Percentiles rank a stretch among this genome's conserved stretches.
Conservation (phyloP, 805 yeast species). For the Grigorovia transvaalensis region DNA sequence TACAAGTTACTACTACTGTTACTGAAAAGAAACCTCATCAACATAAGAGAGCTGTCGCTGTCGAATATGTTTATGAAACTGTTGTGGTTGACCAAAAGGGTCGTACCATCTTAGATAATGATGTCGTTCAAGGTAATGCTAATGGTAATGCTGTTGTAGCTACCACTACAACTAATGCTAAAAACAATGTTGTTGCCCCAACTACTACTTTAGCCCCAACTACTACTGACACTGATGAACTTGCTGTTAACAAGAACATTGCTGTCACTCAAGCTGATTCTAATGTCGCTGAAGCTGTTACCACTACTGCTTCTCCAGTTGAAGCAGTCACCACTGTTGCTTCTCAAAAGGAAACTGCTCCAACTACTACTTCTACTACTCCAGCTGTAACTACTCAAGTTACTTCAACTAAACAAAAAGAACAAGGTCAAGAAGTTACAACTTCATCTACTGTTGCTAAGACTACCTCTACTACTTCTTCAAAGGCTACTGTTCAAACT, state of each 20-base stretch:
- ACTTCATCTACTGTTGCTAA: constrained; percentile 5
- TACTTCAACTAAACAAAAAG: constrained; percentile 1
- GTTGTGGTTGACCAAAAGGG: constrained; percentile 44
- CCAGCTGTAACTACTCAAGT: constrained; percentile 3
- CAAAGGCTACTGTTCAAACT: constrained; percentile 13
- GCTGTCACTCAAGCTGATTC: background rate
- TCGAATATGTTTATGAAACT: constrained; percentile 44
- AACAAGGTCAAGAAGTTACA: no score
- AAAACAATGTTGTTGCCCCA: background rate
- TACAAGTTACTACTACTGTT: constrained; percentile 26
- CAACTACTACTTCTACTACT: constrained; percentile 2
- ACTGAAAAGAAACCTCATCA: constrained; percentile 30
- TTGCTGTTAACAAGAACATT: constrained; percentile 1
- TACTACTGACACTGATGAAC: background rate
- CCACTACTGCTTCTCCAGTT: background rate
- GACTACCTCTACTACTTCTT: constrained; percentile 16
- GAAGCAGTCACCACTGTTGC: constrained; percentile 10
- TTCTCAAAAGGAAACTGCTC: constrained; percentile 8
- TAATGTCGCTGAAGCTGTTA: background rate
- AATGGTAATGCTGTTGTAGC: constrained; percentile 1
- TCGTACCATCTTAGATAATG: constrained; percentile 27
- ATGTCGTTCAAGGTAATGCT: background rate
- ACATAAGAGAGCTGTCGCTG: constrained; percentile 43
- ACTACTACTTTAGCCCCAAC: background rate
- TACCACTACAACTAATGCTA: background rate